Evolutionary conservation across 2,329 filamentous ascomycete species (phyloP).

Genomic region (Oidium heveae): DNA sequence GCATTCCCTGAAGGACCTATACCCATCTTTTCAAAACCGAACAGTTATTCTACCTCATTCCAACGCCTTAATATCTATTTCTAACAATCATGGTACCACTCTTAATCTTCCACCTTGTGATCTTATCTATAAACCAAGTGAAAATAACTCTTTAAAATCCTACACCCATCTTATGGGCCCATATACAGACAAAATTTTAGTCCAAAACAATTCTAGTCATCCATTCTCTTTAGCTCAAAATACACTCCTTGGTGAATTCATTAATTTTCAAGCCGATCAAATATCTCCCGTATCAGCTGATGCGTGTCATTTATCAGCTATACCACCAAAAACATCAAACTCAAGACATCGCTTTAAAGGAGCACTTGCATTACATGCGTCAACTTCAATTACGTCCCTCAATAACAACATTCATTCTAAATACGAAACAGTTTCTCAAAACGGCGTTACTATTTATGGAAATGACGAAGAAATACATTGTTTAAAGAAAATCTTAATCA

Average conservation of each 20-base stretch:
- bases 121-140: no score
- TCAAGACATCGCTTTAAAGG: not conserved
- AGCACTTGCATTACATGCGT: not conserved
- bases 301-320: not conserved
- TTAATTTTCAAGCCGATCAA: not conserved
- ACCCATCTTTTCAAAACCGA: no score
- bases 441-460: not conserved
- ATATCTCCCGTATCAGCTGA: not conserved
- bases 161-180: no score
- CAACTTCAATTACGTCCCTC: not conserved
- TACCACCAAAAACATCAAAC: not conserved
- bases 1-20: no score
- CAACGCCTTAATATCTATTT: no score
- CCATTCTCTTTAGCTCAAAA: not conserved
- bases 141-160: no score
- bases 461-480: not conserved
- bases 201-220: no score
- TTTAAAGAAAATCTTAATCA: not conserved
- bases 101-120: no score
- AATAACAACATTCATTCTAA: not conserved
- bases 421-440: not conserved
- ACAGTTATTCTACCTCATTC: no score
- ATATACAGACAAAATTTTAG: no score
- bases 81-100: no score
- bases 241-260: not conserved